phyloP scores from a whole-genome alignment of 202 grass and related monocot species.

The Zoysia matrella region DNA sequence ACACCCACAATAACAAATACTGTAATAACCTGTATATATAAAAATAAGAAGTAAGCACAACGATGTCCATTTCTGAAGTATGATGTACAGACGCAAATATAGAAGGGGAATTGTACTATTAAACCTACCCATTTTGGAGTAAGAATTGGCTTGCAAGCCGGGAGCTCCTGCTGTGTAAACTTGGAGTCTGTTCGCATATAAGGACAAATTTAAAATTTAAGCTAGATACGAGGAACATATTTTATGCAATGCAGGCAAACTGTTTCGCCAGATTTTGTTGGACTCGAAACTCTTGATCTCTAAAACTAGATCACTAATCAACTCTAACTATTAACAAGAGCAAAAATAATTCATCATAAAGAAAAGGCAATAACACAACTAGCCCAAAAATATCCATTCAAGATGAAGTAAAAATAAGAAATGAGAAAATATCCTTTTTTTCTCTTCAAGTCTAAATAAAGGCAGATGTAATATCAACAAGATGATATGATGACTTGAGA shows the following conservation, averaged over 20 bases:
- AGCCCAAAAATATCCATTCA: neutral
- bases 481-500: constrained; percentile 32
- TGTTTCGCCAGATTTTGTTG: constrained; percentile 11
- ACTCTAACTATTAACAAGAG: neutral
- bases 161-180: constrained; percentile 93
- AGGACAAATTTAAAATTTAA: neutral
- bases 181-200: constrained; percentile 73
- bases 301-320: constrained; percentile 2
- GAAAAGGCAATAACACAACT: neutral
- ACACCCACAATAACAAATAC: constrained; percentile 77
- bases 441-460: neutral
- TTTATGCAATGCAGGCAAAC: neutral
- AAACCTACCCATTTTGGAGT: constrained; percentile 73
- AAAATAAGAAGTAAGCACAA: constrained; percentile 34
- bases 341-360: neutral
- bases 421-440: neutral
- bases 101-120: neutral
- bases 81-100: neutral
- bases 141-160: constrained; percentile 84
- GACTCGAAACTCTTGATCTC: neutral
- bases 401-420: neutral
- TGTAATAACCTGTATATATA: constrained; percentile 63
- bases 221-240: neutral
- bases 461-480: constrained; percentile 13
- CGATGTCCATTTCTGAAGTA: neutral